phyloP scores from a whole-genome alignment of 2,329 filamentous ascomycete species.

The Rhynchosporium agropyri region DNA sequence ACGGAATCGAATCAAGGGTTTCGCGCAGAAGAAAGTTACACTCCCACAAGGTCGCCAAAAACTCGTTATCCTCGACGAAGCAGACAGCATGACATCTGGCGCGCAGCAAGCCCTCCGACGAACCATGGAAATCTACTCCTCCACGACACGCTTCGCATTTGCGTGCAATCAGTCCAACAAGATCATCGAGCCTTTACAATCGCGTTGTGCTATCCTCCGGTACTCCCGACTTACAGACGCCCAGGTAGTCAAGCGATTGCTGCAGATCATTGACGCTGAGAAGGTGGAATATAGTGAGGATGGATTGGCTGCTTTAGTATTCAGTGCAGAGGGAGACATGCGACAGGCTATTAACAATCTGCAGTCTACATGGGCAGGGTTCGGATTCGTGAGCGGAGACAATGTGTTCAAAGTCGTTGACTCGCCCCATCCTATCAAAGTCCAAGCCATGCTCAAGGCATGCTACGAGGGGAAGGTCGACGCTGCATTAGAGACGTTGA shows the following conservation, averaged over 20 bases:
- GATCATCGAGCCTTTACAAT: conserved; percentile 98
- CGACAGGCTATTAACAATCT: conserved; percentile 98
- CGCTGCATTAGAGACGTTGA: conserved; percentile 79
- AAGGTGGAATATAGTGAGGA: conserved; percentile 90
- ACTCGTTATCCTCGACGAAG: conserved; percentile 95
- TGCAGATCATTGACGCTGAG: conserved; percentile 93
- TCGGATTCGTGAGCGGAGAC: conserved; percentile 95
- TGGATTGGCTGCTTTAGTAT: conserved; percentile 92
- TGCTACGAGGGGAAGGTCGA: conserved; percentile 93
- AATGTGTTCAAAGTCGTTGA: conserved; percentile 99
- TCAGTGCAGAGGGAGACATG: conserved; percentile 98
- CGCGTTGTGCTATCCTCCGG: conserved; percentile 90
- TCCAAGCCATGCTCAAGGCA: conserved; percentile 97
- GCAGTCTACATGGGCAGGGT: conserved; percentile 89
- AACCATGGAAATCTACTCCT: conserved; percentile 98
- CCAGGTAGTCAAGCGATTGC: conserved; percentile 85
- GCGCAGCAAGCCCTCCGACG: conserved; percentile 92
- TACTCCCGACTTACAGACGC: conserved; percentile 91
- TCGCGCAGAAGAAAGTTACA: conserved; percentile 98
- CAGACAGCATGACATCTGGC: conserved; percentile 96
- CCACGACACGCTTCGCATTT: conserved; percentile 95
- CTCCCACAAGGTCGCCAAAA: conserved; percentile 89
- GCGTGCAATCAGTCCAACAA: conserved; percentile 99
- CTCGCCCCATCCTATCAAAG: conserved; percentile 94
- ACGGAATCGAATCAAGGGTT: conserved; percentile 95